Conservation (phyloP, 2,329 filamentous ascomycete species). For the Penicillium glabrum region DNA sequence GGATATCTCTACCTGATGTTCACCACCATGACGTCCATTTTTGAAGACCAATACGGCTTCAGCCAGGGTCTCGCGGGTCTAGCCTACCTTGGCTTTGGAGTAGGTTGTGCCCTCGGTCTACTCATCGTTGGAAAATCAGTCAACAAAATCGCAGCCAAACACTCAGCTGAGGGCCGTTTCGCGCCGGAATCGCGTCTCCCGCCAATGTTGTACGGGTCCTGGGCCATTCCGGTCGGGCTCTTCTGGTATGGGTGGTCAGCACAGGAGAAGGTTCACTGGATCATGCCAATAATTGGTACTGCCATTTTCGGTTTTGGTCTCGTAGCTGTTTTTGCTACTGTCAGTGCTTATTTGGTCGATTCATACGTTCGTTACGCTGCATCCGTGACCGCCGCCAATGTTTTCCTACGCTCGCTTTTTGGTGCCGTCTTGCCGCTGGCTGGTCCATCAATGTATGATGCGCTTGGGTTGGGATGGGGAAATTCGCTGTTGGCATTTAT, state of each 20-base stretch:
- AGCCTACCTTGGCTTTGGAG: constrained; percentile 50
- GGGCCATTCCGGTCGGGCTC: constrained; percentile 56
- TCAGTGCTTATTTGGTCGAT: constrained; percentile 60
- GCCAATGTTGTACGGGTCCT: constrained; percentile 55
- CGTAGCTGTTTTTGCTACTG: constrained; percentile 52
- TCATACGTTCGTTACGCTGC: constrained; percentile 50
- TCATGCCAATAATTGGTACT: constrained; percentile 61
- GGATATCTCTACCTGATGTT: constrained; percentile 57
- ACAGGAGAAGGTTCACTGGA: constrained; percentile 55
- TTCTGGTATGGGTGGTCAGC: constrained; percentile 62
- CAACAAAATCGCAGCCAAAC: constrained; percentile 36
- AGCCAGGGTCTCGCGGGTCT: constrained; percentile 48
- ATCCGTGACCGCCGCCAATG: constrained; percentile 55
- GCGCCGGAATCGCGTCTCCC: constrained; percentile 54
- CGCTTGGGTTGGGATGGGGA: constrained; percentile 52
- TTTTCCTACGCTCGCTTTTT: constrained; percentile 55
- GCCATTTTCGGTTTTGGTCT: constrained; percentile 56
- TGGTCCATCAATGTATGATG: constrained; percentile 52
- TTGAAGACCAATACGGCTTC: constrained; percentile 51
- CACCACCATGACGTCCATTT: constrained; percentile 55
- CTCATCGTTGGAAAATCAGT: constrained; percentile 28
- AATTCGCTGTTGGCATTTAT: constrained; percentile 58
- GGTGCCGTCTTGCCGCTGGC: constrained; percentile 63
- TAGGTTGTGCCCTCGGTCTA: constrained; percentile 44
- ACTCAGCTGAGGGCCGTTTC: constrained; percentile 39